Percentiles rank a stretch among this genome's conserved stretches.
Evolutionary conservation across 176 grass and related monocot species (phyloP).

Genomic region (Calamus simplicifolius): DNA sequence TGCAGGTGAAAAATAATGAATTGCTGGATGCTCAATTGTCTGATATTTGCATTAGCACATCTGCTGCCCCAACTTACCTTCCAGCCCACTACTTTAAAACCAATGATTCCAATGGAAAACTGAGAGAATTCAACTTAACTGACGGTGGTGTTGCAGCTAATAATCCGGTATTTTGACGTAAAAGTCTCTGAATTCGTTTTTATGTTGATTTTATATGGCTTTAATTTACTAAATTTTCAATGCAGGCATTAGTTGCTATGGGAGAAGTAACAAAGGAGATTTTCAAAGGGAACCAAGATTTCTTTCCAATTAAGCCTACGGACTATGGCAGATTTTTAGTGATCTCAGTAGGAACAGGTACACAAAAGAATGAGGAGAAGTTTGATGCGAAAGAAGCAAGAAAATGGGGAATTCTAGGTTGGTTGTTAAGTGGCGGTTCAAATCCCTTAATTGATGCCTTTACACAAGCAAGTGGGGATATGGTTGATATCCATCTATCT

Average conservation of each 20-base stretch:
- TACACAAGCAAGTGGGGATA: background rate
- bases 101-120: background rate
- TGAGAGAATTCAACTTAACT: background rate
- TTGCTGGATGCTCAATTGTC: background rate
- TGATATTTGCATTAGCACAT: conserved; percentile 8
- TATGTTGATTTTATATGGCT: no score
- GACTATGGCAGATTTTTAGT: background rate
- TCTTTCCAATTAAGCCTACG: background rate
- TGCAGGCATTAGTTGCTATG: background rate
- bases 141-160: conserved; percentile 3
- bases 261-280: background rate
- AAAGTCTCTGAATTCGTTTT: background rate
- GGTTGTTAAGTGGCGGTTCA: background rate
- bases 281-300: background rate
- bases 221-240: no score
- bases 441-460: conserved; percentile 2
- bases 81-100: conserved; percentile 1
- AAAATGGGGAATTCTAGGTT: background rate
- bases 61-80: conserved; percentile 4
- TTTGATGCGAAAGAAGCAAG: background rate
- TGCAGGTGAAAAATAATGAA: background rate
- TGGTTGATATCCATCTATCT: background rate
- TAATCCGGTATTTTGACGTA: background rate
- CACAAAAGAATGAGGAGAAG: background rate
- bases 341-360: background rate